Percentiles rank a stretch among this genome's conserved stretches.
Evolutionary conservation across 2,329 filamentous ascomycete genomes (phyloP).

Genomic region (Pseudogymnoascus sp.): DNA sequence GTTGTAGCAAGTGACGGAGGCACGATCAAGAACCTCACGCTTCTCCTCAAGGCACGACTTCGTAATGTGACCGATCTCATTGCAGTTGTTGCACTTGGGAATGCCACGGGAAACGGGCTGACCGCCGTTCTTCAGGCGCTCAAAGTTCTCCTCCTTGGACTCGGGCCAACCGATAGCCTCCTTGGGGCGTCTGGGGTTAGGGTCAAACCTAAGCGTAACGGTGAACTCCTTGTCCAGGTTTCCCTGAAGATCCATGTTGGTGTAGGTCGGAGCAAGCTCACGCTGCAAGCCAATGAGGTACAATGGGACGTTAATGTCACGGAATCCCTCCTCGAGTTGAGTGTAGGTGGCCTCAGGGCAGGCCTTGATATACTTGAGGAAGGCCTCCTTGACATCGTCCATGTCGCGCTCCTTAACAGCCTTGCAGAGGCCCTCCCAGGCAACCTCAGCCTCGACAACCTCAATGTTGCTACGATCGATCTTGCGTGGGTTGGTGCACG

Average conservation of each 20-base stretch:
- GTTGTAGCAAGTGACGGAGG: slow-evolving; percentile 53
- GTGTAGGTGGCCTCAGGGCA: slow-evolving; percentile 47
- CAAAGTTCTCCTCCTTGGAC: slow-evolving; percentile 48
- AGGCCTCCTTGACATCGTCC: slow-evolving; percentile 52
- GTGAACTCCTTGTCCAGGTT: slow-evolving; percentile 56
- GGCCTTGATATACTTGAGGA: slow-evolving; percentile 54
- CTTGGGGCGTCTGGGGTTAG: slow-evolving; percentile 48
- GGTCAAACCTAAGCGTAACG: slow-evolving; percentile 52
- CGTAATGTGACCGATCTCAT: slow-evolving; percentile 51
- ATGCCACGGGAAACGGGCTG: slow-evolving; percentile 51
- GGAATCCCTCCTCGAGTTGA: slow-evolving; percentile 53
- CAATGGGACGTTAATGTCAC: slow-evolving; percentile 42
- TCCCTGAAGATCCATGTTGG: slow-evolving; percentile 65
- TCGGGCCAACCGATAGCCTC: slow-evolving; percentile 54
- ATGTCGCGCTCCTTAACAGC: slow-evolving; percentile 48
- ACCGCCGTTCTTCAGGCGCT: slow-evolving; percentile 57
- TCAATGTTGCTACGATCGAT: slow-evolving; percentile 45
- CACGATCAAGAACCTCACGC: slow-evolving; percentile 36
- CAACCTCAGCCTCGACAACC: slow-evolving; percentile 42
- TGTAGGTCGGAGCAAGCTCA: slow-evolving; percentile 46
- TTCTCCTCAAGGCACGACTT: slow-evolving; percentile 53
- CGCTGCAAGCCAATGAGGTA: slow-evolving; percentile 57
- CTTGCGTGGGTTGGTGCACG: slow-evolving; percentile 52
- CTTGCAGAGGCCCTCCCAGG: slow-evolving; percentile 47
- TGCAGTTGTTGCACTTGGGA: slow-evolving; percentile 54